Evolutionary conservation across 2,329 filamentous ascomycete genomes (phyloP).

Genomic region (Blastomyces gilchristii): DNA sequence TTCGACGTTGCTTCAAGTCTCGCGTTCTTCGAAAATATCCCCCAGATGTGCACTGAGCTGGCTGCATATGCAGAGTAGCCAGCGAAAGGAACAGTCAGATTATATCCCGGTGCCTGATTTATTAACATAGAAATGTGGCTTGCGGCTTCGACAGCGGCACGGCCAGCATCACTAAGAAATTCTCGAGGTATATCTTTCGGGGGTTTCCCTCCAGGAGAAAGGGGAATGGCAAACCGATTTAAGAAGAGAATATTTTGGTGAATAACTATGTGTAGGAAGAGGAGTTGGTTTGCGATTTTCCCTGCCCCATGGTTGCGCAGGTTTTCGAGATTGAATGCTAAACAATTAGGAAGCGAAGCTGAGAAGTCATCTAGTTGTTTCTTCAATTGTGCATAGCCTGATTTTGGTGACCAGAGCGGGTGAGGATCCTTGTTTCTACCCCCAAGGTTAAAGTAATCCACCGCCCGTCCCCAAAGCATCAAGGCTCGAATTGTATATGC

Average conservation of each 20-base stretch:
- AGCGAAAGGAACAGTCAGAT: conserved; percentile 80
- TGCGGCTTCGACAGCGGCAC: conserved; percentile 70
- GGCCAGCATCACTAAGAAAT: conserved; percentile 66
- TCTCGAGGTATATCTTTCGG: conserved; percentile 62
- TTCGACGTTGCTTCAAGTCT: conserved; percentile 68
- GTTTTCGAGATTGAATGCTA: conserved; percentile 74
- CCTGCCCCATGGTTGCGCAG: conserved; percentile 75
- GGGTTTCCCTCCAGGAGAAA: conserved; percentile 52
- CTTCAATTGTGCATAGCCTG: conserved; percentile 60
- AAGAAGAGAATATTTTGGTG: conserved; percentile 87
- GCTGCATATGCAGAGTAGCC: conserved; percentile 92
- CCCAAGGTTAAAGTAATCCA: conserved; percentile 82
- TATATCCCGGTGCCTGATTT: conserved; percentile 66
- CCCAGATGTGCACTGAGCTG: conserved; percentile 87
- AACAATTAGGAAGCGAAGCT: conserved; percentile 54
- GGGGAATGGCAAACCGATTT: conserved; percentile 72
- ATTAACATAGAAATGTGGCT: conserved; percentile 78
- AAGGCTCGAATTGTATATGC: conserved; percentile 82
- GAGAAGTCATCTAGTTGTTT: conserved; percentile 62
- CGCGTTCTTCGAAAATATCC: conserved; percentile 76
- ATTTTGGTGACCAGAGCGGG: conserved; percentile 74
- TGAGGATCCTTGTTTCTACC: conserved; percentile 68
- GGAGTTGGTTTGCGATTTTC: conserved; percentile 77
- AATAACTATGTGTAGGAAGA: conserved; percentile 82
- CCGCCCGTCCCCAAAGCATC: conserved; percentile 78